Conservation (phyloP, 129 eudicot species). For the Flaveria trinervia region DNA sequence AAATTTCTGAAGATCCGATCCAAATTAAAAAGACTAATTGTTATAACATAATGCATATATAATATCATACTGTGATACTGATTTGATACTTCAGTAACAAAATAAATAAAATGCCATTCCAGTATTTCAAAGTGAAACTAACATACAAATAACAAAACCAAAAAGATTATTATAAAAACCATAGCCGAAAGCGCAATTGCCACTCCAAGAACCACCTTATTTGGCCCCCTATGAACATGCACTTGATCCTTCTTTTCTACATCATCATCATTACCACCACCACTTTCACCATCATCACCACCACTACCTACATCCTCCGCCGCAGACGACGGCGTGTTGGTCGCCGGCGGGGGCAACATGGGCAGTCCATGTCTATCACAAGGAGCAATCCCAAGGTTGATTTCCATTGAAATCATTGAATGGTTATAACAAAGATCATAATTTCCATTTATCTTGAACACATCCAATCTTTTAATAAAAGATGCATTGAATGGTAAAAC, state of each 20-base stretch:
- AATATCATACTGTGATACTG: not conserved
- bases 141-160: constrained; percentile 66
- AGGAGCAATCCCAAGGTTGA: constrained; percentile 77
- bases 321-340: constrained; percentile 25
- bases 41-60: no score
- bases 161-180: constrained; percentile 77
- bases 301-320: constrained; percentile 35
- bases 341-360: constrained; percentile 59
- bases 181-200: constrained; percentile 87
- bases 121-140: constrained; percentile 1
- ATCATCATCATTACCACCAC: constrained; percentile 33
- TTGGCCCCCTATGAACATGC: constrained; percentile 61
- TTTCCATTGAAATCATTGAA: constrained; percentile 43
- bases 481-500: constrained; percentile 79
- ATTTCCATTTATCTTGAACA: constrained; percentile 73
- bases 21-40: no score
- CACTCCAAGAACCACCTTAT: constrained; percentile 89
- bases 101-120: not conserved
- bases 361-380: constrained; percentile 93
- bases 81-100: not conserved
- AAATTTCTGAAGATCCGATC: no score
- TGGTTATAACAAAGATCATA: constrained; percentile 73
- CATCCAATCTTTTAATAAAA: constrained; percentile 58
- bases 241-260: constrained; percentile 28
- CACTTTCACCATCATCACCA: constrained; percentile 28